Evolutionary conservation across 2,329 filamentous ascomycete genomes (phyloP).

Genomic region (Penicillium sclerotiorum): DNA sequence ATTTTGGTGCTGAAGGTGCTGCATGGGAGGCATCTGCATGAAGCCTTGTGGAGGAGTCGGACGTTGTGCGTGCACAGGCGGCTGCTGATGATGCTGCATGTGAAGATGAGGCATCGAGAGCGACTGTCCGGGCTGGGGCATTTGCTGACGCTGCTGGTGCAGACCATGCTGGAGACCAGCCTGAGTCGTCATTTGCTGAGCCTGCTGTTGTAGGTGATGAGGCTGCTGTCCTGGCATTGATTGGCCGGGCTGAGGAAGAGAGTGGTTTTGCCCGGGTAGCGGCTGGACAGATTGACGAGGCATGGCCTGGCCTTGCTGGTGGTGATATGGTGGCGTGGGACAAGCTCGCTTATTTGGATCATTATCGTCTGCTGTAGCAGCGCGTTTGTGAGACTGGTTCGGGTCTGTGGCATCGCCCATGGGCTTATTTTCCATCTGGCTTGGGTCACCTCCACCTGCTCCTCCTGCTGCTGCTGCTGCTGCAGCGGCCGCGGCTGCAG

Average conservation of each 20-base stretch:
- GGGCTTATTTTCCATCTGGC: constrained; percentile 10
- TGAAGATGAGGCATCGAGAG: constrained; percentile 27
- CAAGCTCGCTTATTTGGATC: constrained; percentile 20
- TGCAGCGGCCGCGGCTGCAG: constrained; percentile 28
- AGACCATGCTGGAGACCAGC: constrained; percentile 10
- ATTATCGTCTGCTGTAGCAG: constrained; percentile 13
- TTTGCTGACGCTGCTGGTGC: constrained; percentile 16
- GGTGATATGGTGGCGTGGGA: constrained; percentile 24
- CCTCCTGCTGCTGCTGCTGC: constrained; percentile 1
- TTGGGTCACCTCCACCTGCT: constrained; percentile 15
- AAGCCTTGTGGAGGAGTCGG: constrained; percentile 21
- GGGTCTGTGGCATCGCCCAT: constrained; percentile 9
- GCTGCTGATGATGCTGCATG: constrained; percentile 27
- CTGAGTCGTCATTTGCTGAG: constrained; percentile 17
- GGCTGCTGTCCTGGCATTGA: neutral
- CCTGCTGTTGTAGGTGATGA: too few species aligned
- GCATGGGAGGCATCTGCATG: constrained; percentile 27
- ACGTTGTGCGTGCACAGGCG: constrained; percentile 18
- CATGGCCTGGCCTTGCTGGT: constrained; percentile 14
- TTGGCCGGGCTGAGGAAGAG: constrained; percentile 15
- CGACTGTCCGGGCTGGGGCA: constrained; percentile 15
- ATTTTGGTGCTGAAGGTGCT: constrained; percentile 22
- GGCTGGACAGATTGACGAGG: constrained; percentile 8
- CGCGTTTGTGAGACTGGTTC: constrained; percentile 13
- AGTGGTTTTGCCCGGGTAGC: constrained; percentile 17